phyloP scores from a whole-genome alignment of 1,139 yeast species.

The Kodamaea suecica region DNA sequence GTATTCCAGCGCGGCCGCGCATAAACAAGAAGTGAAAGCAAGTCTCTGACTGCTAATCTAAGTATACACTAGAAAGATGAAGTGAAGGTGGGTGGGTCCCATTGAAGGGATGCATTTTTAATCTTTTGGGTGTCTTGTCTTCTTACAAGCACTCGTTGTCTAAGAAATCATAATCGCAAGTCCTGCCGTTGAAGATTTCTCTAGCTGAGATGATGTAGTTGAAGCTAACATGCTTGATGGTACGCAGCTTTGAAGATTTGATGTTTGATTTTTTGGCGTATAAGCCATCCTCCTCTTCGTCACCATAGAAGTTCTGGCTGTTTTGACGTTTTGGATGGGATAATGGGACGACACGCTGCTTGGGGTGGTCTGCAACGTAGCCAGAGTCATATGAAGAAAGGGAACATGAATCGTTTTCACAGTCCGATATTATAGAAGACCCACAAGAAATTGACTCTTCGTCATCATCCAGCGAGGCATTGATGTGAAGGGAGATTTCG shows the following conservation, averaged over 20 bases:
- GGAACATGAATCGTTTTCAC: slow-evolving; percentile 10
- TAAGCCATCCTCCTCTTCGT: slow-evolving; percentile 7
- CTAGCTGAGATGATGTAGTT: slow-evolving; percentile 42
- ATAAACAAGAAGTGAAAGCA: no score
- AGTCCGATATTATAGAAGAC: slow-evolving; percentile 7
- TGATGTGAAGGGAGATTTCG: no score
- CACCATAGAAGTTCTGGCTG: not conserved
- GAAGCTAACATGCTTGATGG: slow-evolving; percentile 33
- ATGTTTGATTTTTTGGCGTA: slow-evolving; percentile 10
- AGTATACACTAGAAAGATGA: no score
- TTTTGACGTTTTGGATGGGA: slow-evolving; percentile 1
- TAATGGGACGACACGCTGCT: not conserved
- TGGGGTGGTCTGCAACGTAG: slow-evolving; percentile 13
- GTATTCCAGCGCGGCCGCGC: no score
- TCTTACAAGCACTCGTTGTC: slow-evolving; percentile 19
- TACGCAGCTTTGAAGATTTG: slow-evolving; percentile 11
- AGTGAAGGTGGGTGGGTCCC: no score
- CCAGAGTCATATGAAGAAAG: slow-evolving; percentile 17
- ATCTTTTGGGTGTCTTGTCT: no score
- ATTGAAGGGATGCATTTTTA: no score
- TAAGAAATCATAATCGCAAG: slow-evolving; percentile 43
- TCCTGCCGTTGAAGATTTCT: slow-evolving; percentile 42
- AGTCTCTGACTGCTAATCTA: no score
- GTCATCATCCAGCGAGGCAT: not conserved
- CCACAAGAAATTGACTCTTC: slow-evolving; percentile 6